Evolutionary conservation across 2,329 filamentous ascomycete genomes (phyloP).

Genomic region (Pseudogymnoascus sp.): DNA sequence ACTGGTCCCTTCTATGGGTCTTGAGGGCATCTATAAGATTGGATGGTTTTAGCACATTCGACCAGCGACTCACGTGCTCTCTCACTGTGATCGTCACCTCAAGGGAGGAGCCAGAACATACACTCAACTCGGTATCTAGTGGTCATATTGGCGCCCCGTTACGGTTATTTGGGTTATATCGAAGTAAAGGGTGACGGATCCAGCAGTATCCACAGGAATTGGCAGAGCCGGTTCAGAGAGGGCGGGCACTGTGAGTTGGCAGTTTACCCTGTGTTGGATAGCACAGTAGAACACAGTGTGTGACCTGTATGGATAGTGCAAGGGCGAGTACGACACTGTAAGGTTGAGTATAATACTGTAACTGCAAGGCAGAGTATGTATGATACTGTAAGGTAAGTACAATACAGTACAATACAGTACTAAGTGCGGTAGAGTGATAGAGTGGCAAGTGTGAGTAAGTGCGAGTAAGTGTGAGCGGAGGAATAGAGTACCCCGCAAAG

Average conservation of each 20-base stretch:
- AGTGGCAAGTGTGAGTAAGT: background rate
- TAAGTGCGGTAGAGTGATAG: background rate
- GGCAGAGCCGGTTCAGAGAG: background rate
- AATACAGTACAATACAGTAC: background rate
- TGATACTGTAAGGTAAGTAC: background rate
- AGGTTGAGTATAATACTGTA: background rate
- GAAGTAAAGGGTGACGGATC: background rate
- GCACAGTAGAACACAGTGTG: background rate
- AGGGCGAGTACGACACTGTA: background rate
- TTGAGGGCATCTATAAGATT: constrained; percentile 53
- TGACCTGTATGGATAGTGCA: background rate
- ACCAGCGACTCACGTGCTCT: constrained; percentile 14
- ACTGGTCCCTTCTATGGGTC: constrained; percentile 84
- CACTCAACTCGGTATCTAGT: constrained; percentile 67
- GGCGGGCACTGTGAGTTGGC: background rate
- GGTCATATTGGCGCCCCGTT: constrained; percentile 41
- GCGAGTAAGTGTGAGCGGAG: too few species aligned
- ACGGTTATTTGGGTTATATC: background rate
- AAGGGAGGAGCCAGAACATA: constrained; percentile 35
- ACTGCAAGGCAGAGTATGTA: background rate
- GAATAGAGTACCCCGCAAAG: background rate
- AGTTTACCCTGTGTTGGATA: background rate
- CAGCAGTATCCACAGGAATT: background rate
- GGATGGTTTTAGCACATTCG: background rate
- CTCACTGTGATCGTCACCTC: background rate